phyloP scores from a whole-genome alignment of 2,329 filamentous ascomycete species.

The Ploettnerulaceae sp. region DNA sequence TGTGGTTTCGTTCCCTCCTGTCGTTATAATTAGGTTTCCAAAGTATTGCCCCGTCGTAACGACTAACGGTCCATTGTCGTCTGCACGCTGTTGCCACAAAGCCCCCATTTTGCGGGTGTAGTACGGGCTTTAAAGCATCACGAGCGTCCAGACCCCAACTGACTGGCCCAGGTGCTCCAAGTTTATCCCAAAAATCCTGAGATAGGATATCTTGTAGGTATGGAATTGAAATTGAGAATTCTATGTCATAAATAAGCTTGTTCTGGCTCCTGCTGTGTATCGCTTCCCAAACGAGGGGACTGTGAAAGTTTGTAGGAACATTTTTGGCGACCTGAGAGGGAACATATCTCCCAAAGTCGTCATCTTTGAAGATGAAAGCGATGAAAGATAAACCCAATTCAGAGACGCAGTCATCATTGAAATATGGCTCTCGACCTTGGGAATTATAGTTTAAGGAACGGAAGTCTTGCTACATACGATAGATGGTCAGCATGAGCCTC shows the following conservation, averaged over 20 bases:
- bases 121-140: not conserved
- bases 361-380: constrained; percentile 23
- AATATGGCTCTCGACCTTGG: constrained; percentile 20
- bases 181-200: constrained; percentile 7
- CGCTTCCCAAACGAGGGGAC: not conserved
- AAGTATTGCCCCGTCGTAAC: not conserved
- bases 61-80: not conserved
- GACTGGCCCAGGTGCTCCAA: not conserved
- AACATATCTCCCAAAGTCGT: no score
- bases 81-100: not conserved
- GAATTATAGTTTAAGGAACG: constrained; percentile 13
- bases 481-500: no score
- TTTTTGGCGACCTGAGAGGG: constrained; percentile 10
- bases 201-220: constrained; percentile 7
- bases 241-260: not conserved
- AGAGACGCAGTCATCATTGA: constrained; percentile 15
- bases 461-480: constrained; percentile 25
- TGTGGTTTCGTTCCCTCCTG: not conserved
- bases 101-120: not conserved
- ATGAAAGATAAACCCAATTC: constrained; percentile 27
- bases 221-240: constrained; percentile 5
- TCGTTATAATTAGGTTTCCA: not conserved
- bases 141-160: not conserved
- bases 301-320: constrained; percentile 9
- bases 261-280: not conserved